Base-by-base conservation (phyloP, 2,329 filamentous ascomycete genomes). In the Trichoderma guizhouense region DNA sequence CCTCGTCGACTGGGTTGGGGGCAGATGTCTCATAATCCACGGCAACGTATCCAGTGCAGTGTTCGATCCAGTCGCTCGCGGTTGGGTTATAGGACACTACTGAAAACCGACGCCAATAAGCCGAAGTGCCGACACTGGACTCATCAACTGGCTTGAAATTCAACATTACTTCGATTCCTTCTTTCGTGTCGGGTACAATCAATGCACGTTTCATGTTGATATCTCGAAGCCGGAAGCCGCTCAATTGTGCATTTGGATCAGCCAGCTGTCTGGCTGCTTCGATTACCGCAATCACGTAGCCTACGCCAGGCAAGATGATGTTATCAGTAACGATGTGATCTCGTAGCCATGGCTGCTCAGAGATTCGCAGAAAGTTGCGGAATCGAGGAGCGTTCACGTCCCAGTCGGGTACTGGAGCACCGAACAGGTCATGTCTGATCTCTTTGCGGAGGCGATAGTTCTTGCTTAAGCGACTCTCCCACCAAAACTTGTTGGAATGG, bases 391-490 rank as follows among this genome's bases (percentile, higher is more conserved):
- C 74, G 7, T 75, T 72, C 12, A 68, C 68, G 47, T 75, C 76
- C 55, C 73, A 76, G 15, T 74, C 74, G 3, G 71, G 67, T 1
- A 76, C 76, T 0, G 74, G 74, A 1, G 77, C 73, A 2, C 83
- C 83, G 3, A 84, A 74, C 1, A 86, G 76, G 69, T 85, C 82
- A 58, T 83, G 81, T 0, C 80, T 77, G 0, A 79, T 75, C 55
- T 79, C 77, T 51, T 73, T 73, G 11, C 80, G 77, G 65, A 78
- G 74, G 11, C 80, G 76, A 69, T 78, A 77, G 28, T 78, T 76
- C 11, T 73, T 67, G 47, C 76, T 78, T 6, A 77, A 71, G 8
- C 78, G 78, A 2, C 78, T 76, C 74, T 79, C 78, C 60, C 73
- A 69, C 77, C 80, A 82, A 71, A 80, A 79, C 58, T 68, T 76